phyloP scores from a whole-genome alignment of 1,284 basidiomycete genomes.

The Tremellales sp. region DNA sequence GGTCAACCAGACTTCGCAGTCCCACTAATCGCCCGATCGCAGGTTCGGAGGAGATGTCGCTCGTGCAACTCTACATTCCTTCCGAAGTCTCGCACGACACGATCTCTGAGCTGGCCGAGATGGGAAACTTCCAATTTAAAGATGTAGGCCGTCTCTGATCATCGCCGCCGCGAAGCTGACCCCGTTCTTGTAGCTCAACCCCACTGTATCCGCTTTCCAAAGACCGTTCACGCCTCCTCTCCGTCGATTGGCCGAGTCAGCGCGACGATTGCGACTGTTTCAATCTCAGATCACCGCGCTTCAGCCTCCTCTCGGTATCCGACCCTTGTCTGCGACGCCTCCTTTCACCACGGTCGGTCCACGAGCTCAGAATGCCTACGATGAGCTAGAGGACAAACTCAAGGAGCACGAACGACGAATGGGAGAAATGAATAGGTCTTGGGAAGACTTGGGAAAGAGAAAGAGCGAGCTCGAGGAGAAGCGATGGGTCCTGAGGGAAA shows the following conservation, averaged over 20 bases:
- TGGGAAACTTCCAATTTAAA: slow-evolving; percentile 96
- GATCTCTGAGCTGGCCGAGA: slow-evolving; percentile 89
- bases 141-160: slow-evolving; percentile 60
- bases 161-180: slow-evolving; percentile 4
- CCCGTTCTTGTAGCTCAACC: slow-evolving; percentile 67
- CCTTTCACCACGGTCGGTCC: slow-evolving; percentile 81
- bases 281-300: slow-evolving; percentile 79
- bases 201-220: slow-evolving; percentile 94
- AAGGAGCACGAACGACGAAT: slow-evolving; percentile 83
- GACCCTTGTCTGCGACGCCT: slow-evolving; percentile 74
- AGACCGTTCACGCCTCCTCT: slow-evolving; percentile 96
- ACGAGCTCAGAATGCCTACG: slow-evolving; percentile 85
- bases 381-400: slow-evolving; percentile 86
- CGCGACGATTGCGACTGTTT: slow-evolving; percentile 89
- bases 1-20: not conserved
- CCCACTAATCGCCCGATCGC: slow-evolving; percentile 12
- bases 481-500: slow-evolving; percentile 87
- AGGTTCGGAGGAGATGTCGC: slow-evolving; percentile 96
- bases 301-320: slow-evolving; percentile 63
- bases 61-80: slow-evolving; percentile 96
- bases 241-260: slow-evolving; percentile 91
- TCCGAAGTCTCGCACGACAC: slow-evolving; percentile 97
- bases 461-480: slow-evolving; percentile 89
- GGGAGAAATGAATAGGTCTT: slow-evolving; percentile 88
- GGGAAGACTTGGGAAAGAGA: slow-evolving; percentile 81